phyloP scores from a whole-genome alignment of 148 eudicot species.

The Silene conica region DNA sequence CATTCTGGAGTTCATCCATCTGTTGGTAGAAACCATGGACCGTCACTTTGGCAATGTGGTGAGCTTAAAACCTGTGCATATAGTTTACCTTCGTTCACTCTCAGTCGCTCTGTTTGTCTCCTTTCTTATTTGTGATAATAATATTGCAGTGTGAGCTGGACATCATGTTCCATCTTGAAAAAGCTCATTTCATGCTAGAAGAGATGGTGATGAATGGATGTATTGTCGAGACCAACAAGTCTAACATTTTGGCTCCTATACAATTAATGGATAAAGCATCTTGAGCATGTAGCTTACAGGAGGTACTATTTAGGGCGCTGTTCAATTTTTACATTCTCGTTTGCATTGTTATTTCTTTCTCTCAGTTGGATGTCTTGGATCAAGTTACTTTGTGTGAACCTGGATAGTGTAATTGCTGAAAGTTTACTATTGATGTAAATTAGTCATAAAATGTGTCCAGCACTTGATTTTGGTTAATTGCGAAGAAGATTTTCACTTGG shows the following conservation, averaged over 20 bases:
- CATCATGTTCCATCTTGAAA: conserved; percentile 98
- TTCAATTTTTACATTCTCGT: conserved; percentile 19
- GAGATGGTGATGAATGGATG: conserved; percentile 99
- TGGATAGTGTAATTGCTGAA: background rate
- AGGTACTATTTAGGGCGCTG: conserved; percentile 14
- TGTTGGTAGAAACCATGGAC: conserved; percentile 97
- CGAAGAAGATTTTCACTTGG: background rate
- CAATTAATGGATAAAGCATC: conserved; percentile 93
- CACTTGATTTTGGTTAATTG: background rate
- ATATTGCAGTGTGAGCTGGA: conserved; percentile 89
- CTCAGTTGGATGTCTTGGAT: background rate
- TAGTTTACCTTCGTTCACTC: background rate
- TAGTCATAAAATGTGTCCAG: background rate
- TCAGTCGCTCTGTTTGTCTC: background rate
- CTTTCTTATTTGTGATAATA: conserved; percentile 1
- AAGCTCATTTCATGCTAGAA: conserved; percentile 98
- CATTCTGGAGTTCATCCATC: conserved; percentile 92
- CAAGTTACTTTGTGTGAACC: background rate
- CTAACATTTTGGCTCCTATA: conserved; percentile 80
- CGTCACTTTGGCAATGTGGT: conserved; percentile 99
- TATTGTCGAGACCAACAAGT: conserved; percentile 88
- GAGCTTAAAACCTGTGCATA: background rate
- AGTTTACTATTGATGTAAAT: background rate
- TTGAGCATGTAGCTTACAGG: conserved; percentile 19
- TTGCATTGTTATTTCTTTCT: background rate